A percentile compares a stretch with the other conserved stretches of the same genome.
These are phyloP conservation scores for Metarhizium humberi DNA, from an alignment of 2,329 filamentous ascomycete genomes.

Conservation along the genomic window DNA sequence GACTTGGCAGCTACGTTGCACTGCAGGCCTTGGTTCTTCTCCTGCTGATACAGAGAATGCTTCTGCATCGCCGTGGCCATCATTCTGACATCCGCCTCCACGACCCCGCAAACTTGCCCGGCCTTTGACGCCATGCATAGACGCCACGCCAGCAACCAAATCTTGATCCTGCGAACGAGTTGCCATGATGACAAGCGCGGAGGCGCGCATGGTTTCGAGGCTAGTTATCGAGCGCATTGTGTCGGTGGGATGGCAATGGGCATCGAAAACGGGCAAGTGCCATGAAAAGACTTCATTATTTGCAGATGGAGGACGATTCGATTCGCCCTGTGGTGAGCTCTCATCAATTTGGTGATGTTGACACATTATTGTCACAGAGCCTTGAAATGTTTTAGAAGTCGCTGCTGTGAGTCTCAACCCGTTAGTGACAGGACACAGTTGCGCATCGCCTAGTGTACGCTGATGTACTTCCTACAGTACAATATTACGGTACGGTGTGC, in stretches of 20 bases:
- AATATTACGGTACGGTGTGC: no score
- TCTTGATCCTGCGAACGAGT: conserved; percentile 68
- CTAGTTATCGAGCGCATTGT: conserved; percentile 52
- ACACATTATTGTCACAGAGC: neutral
- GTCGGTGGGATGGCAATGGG: conserved; percentile 79
- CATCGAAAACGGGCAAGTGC: conserved; percentile 63
- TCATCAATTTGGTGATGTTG: neutral
- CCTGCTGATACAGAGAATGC: neutral
- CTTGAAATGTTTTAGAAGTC: neutral
- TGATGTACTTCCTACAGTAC: no score
- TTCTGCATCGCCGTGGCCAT: neutral
- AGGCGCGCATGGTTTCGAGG: conserved; percentile 57
- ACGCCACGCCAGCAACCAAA: conserved; percentile 56
- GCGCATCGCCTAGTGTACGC: neutral
- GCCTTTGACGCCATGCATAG: conserved; percentile 38
- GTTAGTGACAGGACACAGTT: neutral
- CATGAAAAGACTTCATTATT: conserved; percentile 45
- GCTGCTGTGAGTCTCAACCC: neutral
- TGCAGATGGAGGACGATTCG: neutral
- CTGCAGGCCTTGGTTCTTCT: neutral
- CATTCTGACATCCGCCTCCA: no score
- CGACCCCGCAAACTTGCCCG: neutral
- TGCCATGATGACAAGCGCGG: conserved; percentile 64
- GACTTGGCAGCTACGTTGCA: conserved; percentile 13
- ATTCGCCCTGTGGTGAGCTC: neutral